Percentiles rank a stretch among this genome's conserved stretches.
Conservation (phyloP, 2,329 filamentous ascomycete genomes). For the Xylariaceae sp. region DNA sequence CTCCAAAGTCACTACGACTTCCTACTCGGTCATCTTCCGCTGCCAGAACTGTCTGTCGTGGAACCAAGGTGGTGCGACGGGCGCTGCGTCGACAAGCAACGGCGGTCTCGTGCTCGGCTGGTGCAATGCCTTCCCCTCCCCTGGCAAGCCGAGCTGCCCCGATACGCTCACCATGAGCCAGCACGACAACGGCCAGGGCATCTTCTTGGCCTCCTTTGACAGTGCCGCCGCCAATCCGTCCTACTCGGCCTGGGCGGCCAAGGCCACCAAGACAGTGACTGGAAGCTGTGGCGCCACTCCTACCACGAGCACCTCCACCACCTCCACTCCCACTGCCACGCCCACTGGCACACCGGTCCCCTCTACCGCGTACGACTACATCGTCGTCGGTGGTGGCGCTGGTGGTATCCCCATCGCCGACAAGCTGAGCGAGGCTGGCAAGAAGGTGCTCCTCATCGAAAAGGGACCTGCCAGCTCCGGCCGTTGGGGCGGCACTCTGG, state of each 20-base stretch:
- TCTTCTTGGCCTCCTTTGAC: slow-evolving; percentile 43
- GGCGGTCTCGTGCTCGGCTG: slow-evolving; percentile 48
- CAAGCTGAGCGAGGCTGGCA: slow-evolving; percentile 57
- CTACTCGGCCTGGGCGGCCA: slow-evolving; percentile 39
- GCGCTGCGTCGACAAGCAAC: slow-evolving; percentile 39
- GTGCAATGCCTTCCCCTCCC: slow-evolving; percentile 44
- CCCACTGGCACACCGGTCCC: slow-evolving; percentile 34
- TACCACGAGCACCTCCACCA: slow-evolving; percentile 21
- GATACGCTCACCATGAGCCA: slow-evolving; percentile 42
- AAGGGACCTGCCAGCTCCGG: slow-evolving; percentile 57
- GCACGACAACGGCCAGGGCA: slow-evolving; percentile 52
- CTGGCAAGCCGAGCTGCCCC: slow-evolving; percentile 37
- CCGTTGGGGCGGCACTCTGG: slow-evolving; percentile 58
- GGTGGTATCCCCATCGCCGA: slow-evolving; percentile 55
- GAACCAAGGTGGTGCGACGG: slow-evolving; percentile 42
- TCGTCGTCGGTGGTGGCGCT: slow-evolving; percentile 55
- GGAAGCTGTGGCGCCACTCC: slow-evolving; percentile 30
- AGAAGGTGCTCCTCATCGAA: slow-evolving; percentile 59
- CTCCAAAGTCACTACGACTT: slow-evolving; percentile 49
- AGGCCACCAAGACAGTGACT: slow-evolving; percentile 37
- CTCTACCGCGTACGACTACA: slow-evolving; percentile 51
- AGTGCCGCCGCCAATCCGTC: slow-evolving; percentile 34
- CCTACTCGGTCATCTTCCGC: slow-evolving; percentile 60
- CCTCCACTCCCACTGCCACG: slow-evolving; percentile 24
- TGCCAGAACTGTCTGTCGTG: slow-evolving; percentile 54